Percentiles rank a stretch among this genome's conserved stretches.
Conservation (phyloP, 2,329 filamentous ascomycete genomes). For the Epichloe festucae region DNA sequence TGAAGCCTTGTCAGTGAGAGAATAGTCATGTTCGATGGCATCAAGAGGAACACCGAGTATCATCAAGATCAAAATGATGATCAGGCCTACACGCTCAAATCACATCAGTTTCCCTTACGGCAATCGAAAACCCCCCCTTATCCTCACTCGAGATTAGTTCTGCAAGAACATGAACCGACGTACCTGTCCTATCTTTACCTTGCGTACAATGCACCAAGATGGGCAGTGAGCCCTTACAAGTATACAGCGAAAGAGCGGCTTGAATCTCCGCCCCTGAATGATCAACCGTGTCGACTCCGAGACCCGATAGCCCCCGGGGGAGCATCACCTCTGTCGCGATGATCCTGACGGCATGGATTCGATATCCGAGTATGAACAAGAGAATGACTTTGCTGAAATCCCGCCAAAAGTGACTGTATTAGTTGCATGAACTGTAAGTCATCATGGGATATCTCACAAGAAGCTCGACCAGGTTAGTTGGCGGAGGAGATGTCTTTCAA, state of each 20-base stretch:
- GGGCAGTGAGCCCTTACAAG: conserved; percentile 36
- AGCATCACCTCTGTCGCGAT: conserved; percentile 59
- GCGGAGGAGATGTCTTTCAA: conserved; percentile 55
- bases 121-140: no score
- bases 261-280: conserved; percentile 51
- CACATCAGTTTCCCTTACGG: no score
- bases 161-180: background rate
- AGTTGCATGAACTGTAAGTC: no score
- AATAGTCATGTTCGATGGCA: conserved; percentile 61
- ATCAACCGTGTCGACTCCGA: conserved; percentile 58
- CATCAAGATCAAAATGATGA: conserved; percentile 55
- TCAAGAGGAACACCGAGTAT: conserved; percentile 42
- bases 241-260: conserved; percentile 18
- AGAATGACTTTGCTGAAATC: conserved; percentile 32
- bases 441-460: conserved; percentile 30
- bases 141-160: no score
- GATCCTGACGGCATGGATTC: conserved; percentile 55
- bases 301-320: conserved; percentile 51
- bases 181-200: conserved; percentile 60
- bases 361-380: conserved; percentile 53
- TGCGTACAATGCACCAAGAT: conserved; percentile 74
- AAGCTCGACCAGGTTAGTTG: conserved; percentile 56
- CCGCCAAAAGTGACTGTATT: background rate
- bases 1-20: conserved; percentile 48
- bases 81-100: conserved; percentile 40